Percentiles rank a stretch among this genome's conserved stretches.
phyloP scores from a whole-genome alignment of 2,329 filamentous ascomycete genomes.

The Aspergillus aculeatus region DNA sequence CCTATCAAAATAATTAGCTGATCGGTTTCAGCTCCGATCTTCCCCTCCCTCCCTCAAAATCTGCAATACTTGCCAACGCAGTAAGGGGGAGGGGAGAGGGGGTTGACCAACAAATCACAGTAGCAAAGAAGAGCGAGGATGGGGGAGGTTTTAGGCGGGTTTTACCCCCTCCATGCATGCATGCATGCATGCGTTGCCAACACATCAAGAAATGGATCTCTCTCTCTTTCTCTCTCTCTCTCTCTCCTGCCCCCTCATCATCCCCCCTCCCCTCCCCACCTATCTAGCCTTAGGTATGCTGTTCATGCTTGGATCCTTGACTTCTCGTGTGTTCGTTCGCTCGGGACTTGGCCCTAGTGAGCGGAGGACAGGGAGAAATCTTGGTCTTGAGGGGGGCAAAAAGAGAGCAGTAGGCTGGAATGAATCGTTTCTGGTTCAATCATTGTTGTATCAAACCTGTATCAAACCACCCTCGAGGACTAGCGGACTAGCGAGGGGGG shows the following conservation, averaged over 20 bases:
- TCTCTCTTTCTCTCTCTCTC: background rate
- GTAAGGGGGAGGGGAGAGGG: slow-evolving; percentile 26
- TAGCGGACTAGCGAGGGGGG: background rate
- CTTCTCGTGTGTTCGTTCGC: background rate
- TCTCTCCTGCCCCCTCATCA: background rate
- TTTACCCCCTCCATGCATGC: background rate
- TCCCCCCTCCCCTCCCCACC: background rate
- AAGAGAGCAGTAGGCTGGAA: too few relatives aligned
- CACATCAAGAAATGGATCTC: slow-evolving; percentile 16
- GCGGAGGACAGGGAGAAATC: background rate
- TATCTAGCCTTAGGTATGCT: background rate
- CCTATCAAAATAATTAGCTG: background rate
- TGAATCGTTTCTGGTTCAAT: too few relatives aligned
- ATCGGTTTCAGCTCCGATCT: background rate
- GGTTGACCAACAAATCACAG: slow-evolving; percentile 31
- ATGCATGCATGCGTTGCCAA: slow-evolving; percentile 38
- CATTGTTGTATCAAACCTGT: too few relatives aligned
- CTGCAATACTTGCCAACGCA: slow-evolving; percentile 7
- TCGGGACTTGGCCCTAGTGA: background rate
- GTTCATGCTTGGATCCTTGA: background rate
- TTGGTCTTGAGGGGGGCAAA: background rate
- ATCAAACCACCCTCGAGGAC: too few relatives aligned
- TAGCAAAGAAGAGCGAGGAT: background rate
- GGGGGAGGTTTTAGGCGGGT: background rate
- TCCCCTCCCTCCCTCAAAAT: background rate